Conservation (phyloP, 768 basidiomycete genomes). For the Suillus variegatus region DNA sequence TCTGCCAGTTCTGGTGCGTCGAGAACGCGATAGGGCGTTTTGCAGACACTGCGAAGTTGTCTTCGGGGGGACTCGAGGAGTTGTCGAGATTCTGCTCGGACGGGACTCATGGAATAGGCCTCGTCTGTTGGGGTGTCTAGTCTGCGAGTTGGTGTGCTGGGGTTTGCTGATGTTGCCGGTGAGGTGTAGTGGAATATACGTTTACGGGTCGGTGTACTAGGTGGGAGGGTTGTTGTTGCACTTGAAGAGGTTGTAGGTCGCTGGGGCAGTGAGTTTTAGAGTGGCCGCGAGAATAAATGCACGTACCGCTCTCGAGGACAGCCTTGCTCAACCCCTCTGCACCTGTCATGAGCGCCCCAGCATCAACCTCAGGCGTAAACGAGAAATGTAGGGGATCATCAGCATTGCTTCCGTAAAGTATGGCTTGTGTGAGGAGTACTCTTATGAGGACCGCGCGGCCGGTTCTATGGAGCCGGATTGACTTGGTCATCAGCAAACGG, state of each 20-base stretch:
- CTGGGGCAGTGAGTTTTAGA: no score
- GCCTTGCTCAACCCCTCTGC: no score
- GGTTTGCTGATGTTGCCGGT: constrained; percentile 53
- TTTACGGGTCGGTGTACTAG: constrained; percentile 48
- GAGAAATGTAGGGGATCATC: no score
- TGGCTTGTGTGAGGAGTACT: no score
- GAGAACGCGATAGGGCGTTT: constrained; percentile 95
- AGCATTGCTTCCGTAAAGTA: no score
- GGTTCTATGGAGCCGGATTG: no score
- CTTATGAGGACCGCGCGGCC: no score
- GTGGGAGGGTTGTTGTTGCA: constrained; percentile 41
- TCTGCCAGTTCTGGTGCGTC: constrained; percentile 98
- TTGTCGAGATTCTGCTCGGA: constrained; percentile 78
- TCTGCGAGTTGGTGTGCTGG: constrained; percentile 53
- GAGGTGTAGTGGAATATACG: constrained; percentile 72
- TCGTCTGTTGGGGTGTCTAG: constrained; percentile 87
- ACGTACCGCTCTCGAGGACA: no score
- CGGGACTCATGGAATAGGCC: constrained; percentile 88
- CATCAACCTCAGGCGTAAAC: no score
- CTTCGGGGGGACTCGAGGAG: constrained; percentile 85
- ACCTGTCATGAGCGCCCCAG: no score
- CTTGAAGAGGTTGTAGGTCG: constrained; percentile 38
- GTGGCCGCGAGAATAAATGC: no score
- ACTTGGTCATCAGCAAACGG: no score
- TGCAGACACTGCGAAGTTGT: constrained; percentile 79